Evolutionary conservation across 1,139 yeast genomes (phyloP), one percentile per base, ranked within the genome.

Genomic region (Sugiyamaella grinbergsii): DNA sequence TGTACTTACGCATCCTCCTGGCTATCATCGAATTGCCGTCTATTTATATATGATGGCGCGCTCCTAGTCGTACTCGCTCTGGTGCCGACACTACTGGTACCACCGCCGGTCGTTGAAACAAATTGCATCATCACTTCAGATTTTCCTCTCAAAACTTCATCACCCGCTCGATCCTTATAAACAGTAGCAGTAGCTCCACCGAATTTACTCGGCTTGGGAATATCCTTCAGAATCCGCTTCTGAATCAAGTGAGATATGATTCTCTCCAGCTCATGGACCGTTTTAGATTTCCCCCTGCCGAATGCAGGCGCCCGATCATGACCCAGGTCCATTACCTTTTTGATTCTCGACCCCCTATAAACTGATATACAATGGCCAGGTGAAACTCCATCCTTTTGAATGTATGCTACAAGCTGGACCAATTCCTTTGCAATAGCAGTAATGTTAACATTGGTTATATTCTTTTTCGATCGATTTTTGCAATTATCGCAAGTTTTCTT

Each of bases 401-500:
- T 65, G 2, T 75, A 68, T 50, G 75, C 71, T 0, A 91, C 86
- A 55, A 91, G 67, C 19, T 71, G 67, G 6, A 87, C 75, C 13
- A 89, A 80, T 50, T 77, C 74, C 51, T 72, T 74, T 0, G 96
- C 85, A 47, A 78, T 72, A 0, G 68, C 73, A 0, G 96, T 88
- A 47, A 90, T 83, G 69, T 93, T 95, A 53, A 77, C 76, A 48
- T 76, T 80, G 20, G 78, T 74, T 24, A 80, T 74, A 1, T 66
- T 64, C 11, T 71, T 67, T 16, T 71, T 73, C 1, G 74, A 70
- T 41, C 79, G 77, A 53, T 78, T 76, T 15, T 72, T 67, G 71
- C 99, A 93, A 64, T 90, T 91, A 67, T 93, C 98, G 72, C 99
- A 93, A 55, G 81, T 79, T 55, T 81, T 80, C 23, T 73, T 68